phyloP scores from a whole-genome alignment of 164 flowering plant species.

The Echeveria elegans region DNA sequence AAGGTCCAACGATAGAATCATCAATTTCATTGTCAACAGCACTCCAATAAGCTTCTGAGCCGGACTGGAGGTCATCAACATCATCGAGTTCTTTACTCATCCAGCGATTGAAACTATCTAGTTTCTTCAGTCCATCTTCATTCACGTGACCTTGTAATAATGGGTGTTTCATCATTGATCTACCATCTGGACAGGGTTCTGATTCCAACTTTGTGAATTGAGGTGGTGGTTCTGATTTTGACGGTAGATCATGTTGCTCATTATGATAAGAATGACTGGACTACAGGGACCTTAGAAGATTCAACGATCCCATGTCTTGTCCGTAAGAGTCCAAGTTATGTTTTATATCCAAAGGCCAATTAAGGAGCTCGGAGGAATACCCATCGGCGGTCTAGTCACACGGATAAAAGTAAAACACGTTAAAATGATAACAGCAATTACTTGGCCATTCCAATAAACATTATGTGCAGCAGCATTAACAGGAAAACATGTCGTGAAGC shows the following conservation, averaged over 20 bases:
- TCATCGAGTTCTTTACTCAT: constrained; percentile 69
- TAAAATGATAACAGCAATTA: not conserved
- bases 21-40: constrained; percentile 42
- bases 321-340: constrained; percentile 20
- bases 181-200: not conserved
- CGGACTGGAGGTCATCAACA: constrained; percentile 43
- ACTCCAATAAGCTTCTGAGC: constrained; percentile 49
- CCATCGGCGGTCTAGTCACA: constrained; percentile 25
- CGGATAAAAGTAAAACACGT: not conserved
- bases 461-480: not conserved
- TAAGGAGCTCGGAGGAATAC: constrained; percentile 23
- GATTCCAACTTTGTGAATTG: not conserved
- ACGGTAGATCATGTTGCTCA: constrained; percentile 18
- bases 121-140: constrained; percentile 41
- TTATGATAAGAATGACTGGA: constrained; percentile 13
- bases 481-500: not conserved
- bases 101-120: constrained; percentile 69
- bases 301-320: constrained; percentile 14
- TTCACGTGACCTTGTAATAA: constrained; percentile 19
- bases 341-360: constrained; percentile 39
- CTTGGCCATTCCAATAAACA: not conserved
- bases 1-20: constrained; percentile 54
- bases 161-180: constrained; percentile 21
- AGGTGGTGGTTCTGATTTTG: not conserved
- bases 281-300: constrained; percentile 16